phyloP scores from a whole-genome alignment of 306 rosid genomes.

The Alnus glutinosa region DNA sequence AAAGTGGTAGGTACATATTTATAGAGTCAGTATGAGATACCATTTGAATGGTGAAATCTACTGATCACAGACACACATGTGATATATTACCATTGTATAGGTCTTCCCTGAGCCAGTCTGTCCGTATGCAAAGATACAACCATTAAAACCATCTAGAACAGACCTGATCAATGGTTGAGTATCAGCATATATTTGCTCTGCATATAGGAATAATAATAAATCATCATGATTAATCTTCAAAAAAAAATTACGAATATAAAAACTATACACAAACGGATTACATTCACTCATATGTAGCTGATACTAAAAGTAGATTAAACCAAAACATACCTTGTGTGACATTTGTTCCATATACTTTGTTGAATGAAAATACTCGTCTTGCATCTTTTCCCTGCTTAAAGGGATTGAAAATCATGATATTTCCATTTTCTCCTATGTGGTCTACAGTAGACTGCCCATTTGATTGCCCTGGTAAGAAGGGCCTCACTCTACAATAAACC shows the following conservation, averaged over 20 bases:
- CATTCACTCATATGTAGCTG: conserved; percentile 10
- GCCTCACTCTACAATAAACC: conserved; percentile 94
- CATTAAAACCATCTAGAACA: conserved; percentile 85
- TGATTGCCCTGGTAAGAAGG: conserved; percentile 74
- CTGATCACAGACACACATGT: background rate
- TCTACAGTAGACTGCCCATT: conserved; percentile 74
- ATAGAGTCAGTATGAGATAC: background rate
- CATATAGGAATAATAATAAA: conserved; percentile 24
- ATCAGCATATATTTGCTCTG: conserved; percentile 90
- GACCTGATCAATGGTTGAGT: conserved; percentile 84
- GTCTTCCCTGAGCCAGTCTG: conserved; percentile 99
- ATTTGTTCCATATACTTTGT: conserved; percentile 79
- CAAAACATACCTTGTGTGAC: conserved; percentile 79
- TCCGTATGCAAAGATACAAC: conserved; percentile 95
- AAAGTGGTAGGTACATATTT: background rate
- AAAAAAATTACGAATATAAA: background rate
- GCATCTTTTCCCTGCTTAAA: conserved; percentile 83
- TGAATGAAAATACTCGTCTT: conserved; percentile 85
- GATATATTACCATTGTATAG: conserved; percentile 81
- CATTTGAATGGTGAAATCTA: background rate
- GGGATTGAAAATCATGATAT: conserved; percentile 87
- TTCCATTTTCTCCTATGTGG: conserved; percentile 94
- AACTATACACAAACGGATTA: background rate
- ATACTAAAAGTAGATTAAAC: conserved; percentile 5
- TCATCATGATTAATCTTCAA: conserved; percentile 26